Percentiles rank a stretch among this genome's conserved stretches.
Conservation (phyloP, 1,284 basidiomycete species). For the Apiotrichum sp. region DNA sequence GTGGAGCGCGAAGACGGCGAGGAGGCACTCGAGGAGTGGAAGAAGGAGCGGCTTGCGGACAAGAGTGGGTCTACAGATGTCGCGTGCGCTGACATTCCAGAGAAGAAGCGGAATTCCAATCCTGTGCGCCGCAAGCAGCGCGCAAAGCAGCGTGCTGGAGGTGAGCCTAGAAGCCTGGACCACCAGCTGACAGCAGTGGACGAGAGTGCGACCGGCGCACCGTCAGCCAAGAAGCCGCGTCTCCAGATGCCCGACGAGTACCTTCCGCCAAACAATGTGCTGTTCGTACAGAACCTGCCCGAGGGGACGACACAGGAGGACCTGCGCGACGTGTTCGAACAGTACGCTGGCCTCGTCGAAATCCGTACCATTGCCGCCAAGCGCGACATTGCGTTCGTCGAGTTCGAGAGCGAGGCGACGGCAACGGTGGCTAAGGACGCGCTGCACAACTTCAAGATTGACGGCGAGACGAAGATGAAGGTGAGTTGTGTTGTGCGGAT, state of each 20-base stretch:
- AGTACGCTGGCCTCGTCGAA: conserved; percentile 89
- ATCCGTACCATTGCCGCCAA: conserved; percentile 94
- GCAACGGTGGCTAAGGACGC: conserved; percentile 88
- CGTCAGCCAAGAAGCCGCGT: conserved; percentile 50
- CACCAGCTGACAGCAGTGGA: neutral
- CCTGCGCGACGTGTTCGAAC: conserved; percentile 77
- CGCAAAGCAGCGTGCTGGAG: conserved; percentile 67
- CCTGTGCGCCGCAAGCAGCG: conserved; percentile 76
- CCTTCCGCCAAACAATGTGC: conserved; percentile 95
- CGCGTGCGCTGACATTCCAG: conserved; percentile 47
- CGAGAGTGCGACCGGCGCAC: conserved; percentile 6
- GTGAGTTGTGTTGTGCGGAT: no score
- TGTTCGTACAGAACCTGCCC: conserved; percentile 96
- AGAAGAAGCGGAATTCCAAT: conserved; percentile 73
- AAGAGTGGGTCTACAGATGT: conserved; percentile 61
- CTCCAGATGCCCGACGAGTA: conserved; percentile 99
- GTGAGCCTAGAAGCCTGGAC: neutral
- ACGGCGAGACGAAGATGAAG: conserved; percentile 95
- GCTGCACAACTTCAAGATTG: conserved; percentile 91
- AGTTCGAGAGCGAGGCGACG: conserved; percentile 81
- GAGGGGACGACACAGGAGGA: conserved; percentile 78
- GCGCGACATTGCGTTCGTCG: conserved; percentile 93
- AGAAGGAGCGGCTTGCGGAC: conserved; percentile 62
- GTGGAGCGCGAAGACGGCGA: conserved; percentile 65
- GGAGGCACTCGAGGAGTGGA: conserved; percentile 64